phyloP scores from a whole-genome alignment of 768 basidiomycete species.

The Mycena vitilis region DNA sequence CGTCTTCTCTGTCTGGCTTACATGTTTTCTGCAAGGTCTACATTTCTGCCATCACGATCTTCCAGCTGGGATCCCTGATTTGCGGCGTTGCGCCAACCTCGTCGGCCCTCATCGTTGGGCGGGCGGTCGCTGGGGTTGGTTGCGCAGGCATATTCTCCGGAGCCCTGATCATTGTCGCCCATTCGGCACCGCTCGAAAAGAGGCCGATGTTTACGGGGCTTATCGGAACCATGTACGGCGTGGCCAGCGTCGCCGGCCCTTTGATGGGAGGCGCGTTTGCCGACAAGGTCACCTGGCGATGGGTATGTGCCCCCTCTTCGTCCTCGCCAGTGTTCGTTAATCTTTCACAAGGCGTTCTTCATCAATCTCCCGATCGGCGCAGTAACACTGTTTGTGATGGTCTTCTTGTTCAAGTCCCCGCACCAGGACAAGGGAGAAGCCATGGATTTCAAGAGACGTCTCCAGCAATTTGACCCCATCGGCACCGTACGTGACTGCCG shows the following conservation, averaged over 20 bases:
- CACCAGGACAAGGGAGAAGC: conserved; percentile 20
- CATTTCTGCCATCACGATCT: conserved; percentile 43
- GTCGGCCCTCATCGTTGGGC: conserved; percentile 51
- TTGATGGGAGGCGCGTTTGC: conserved; percentile 41
- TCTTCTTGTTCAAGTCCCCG: conserved; percentile 39
- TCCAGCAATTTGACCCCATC: conserved; percentile 35
- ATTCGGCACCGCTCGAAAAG: conserved; percentile 43
- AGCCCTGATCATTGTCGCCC: conserved; percentile 42
- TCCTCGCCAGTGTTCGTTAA: too few species aligned
- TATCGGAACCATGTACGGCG: conserved; percentile 45
- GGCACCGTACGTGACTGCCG: conserved; percentile 22
- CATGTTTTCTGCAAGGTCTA: conserved; percentile 11
- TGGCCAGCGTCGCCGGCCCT: conserved; percentile 39
- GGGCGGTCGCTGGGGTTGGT: conserved; percentile 59
- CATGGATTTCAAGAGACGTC: conserved; percentile 22
- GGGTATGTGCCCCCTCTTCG: conserved; percentile 33
- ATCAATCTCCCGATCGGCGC: conserved; percentile 43
- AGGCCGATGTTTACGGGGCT: conserved; percentile 50
- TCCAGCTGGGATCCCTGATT: conserved; percentile 58
- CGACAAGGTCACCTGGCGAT: conserved; percentile 49
- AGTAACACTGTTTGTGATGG: conserved; percentile 26
- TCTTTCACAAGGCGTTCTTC: conserved; percentile 41
- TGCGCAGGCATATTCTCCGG: conserved; percentile 48
- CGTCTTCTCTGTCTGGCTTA: neutral
- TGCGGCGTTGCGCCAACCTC: conserved; percentile 49